These are phyloP conservation scores for Boletus barrowsii DNA, from an alignment of 768 basidiomycete genomes.

Conservation along the genomic window DNA sequence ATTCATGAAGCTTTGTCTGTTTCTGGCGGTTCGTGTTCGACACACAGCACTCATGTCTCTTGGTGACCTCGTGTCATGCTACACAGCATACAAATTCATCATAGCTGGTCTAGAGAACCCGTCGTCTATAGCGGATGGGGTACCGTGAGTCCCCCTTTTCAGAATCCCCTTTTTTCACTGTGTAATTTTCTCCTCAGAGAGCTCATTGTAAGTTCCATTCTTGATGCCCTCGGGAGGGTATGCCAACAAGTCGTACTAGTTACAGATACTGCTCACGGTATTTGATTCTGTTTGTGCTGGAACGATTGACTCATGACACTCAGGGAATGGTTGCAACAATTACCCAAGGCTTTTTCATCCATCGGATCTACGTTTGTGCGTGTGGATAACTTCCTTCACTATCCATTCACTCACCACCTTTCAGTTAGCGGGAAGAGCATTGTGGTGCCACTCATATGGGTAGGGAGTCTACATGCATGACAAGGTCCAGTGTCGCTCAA, in stretches of 20 bases:
- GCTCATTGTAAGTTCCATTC: conserved; percentile 2
- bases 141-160: not conserved
- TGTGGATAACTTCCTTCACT: not conserved
- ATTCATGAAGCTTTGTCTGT: not conserved
- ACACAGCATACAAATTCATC: conserved; percentile 3
- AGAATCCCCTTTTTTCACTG: too few relatives aligned
- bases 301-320: too few relatives aligned
- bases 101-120: not conserved
- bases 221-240: not conserved
- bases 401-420: not conserved
- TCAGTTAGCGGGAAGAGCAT: conserved; percentile 5
- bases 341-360: conserved; percentile 2
- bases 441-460: conserved; percentile 4
- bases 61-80: not conserved
- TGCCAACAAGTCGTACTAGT: not conserved
- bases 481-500: not conserved
- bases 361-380: conserved; percentile 3
- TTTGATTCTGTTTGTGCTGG: not conserved
- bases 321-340: not conserved
- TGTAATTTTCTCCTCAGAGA: conserved; percentile 1
- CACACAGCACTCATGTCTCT: not conserved
- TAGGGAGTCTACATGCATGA: not conserved
- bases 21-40: not conserved
- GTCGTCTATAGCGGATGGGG: not conserved
- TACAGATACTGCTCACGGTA: not conserved